These are phyloP conservation scores for Gossypium longicalyx DNA, from an alignment of 345 rosid genomes.

Conservation along the genomic window DNA sequence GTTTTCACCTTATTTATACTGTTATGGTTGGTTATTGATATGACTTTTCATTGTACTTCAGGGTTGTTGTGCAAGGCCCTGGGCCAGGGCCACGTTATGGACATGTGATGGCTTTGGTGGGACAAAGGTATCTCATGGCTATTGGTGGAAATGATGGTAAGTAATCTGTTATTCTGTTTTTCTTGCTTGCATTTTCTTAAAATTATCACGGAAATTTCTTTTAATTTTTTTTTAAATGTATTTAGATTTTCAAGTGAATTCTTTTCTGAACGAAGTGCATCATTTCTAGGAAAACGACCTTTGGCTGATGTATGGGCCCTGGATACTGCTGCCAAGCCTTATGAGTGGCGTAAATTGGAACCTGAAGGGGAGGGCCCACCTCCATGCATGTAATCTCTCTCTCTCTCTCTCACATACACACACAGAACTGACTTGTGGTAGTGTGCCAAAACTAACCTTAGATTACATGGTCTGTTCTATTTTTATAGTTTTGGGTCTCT, in stretches of 20 bases:
- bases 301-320: constrained; percentile 99
- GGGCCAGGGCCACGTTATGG: constrained; percentile 99
- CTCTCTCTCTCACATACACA: constrained; percentile 11
- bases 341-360: constrained; percentile 99
- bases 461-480: neutral
- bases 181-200: constrained; percentile 5
- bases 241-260: constrained; percentile 13
- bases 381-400: constrained; percentile 83
- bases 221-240: neutral
- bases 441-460: neutral
- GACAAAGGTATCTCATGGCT: constrained; percentile 98
- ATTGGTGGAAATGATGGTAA: constrained; percentile 99
- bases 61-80: constrained; percentile 99
- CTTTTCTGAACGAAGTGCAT: constrained; percentile 8
- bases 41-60: constrained; percentile 28
- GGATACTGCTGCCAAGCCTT: constrained; percentile 99
- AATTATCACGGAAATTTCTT: neutral
- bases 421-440: neutral
- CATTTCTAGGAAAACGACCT: constrained; percentile 79
- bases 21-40: constrained; percentile 5
- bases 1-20: neutral
- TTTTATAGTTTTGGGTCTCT: constrained; percentile 5
- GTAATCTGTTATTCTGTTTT: constrained; percentile 14
- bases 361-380: constrained; percentile 99
- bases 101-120: constrained; percentile 98